Conservation (phyloP, 768 basidiomycete species). For the Mycena rosella region DNA sequence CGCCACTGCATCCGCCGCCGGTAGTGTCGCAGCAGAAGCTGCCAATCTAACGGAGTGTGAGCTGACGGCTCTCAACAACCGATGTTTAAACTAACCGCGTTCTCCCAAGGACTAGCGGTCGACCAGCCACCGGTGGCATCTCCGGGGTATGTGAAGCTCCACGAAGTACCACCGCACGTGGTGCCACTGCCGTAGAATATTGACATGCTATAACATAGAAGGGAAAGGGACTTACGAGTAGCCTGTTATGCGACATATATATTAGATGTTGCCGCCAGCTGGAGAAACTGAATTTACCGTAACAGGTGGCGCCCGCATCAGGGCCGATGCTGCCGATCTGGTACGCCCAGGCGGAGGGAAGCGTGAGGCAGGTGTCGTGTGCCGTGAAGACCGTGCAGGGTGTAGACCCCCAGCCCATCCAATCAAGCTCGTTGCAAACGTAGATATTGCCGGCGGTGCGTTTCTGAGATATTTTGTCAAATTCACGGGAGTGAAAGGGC, state of each 20-base stretch:
- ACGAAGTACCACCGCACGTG: neutral
- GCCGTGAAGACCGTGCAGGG: neutral
- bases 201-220: neutral
- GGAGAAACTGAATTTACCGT: too few relatives aligned
- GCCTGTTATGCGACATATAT: neutral
- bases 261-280: neutral
- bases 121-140: too few relatives aligned
- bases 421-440: slow-evolving; percentile 1
- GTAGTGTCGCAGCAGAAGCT: too few relatives aligned
- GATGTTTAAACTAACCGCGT: too few relatives aligned
- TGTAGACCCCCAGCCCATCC: neutral
- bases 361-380: neutral
- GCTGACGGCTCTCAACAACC: too few relatives aligned
- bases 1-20: too few relatives aligned
- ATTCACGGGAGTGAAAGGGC: neutral
- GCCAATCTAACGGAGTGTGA: too few relatives aligned
- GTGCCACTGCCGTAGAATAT: neutral
- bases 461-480: neutral
- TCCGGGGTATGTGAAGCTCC: too few relatives aligned
- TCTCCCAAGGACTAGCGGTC: too few relatives aligned
- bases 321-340: neutral
- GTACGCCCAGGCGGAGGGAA: neutral
- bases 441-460: neutral
- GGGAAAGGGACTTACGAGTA: slow-evolving; percentile 4
- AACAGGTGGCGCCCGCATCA: neutral